Conservation (phyloP, 768 basidiomycete genomes). For the Crucibulum laeve region DNA sequence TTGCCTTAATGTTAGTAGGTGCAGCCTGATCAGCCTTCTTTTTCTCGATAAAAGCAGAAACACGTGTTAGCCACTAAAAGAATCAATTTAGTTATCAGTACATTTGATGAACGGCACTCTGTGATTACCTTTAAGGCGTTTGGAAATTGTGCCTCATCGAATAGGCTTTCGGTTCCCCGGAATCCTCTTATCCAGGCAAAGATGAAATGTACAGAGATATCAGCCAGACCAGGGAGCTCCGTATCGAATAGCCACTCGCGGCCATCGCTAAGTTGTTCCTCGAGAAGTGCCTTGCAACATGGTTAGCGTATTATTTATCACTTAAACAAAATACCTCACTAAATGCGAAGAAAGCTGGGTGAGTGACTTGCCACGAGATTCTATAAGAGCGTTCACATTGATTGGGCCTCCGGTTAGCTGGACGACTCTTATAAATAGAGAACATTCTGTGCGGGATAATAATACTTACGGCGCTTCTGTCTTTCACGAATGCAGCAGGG, state of each 20-base stretch:
- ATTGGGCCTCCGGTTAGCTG: constrained; percentile 32
- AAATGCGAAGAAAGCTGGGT: constrained; percentile 43
- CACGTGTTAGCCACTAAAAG: constrained; percentile 42
- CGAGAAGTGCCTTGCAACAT: constrained; percentile 22
- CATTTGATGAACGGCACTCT: background rate
- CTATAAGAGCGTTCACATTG: constrained; percentile 29
- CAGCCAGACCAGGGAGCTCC: constrained; percentile 43
- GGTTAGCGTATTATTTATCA: background rate
- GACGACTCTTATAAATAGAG: background rate
- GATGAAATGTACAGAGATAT: constrained; percentile 48
- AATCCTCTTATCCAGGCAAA: constrained; percentile 39
- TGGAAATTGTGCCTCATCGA: constrained; percentile 34
- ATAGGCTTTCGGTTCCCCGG: constrained; percentile 27
- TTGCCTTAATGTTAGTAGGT: constrained; percentile 27
- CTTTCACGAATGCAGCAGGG: constrained; percentile 40
- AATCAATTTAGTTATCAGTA: constrained; percentile 1
- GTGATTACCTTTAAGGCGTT: constrained; percentile 32
- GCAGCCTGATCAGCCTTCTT: constrained; percentile 20
- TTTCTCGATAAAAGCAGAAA: constrained; percentile 28
- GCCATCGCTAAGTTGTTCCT: constrained; percentile 44
- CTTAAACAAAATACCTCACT: constrained; percentile 24
- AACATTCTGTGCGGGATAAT: background rate
- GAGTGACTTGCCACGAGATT: constrained; percentile 22
- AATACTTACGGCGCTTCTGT: constrained; percentile 38
- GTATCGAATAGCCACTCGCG: constrained; percentile 59